Evolutionary conservation across 2,329 filamentous ascomycete genomes (phyloP).

Genomic region (Drechslerella dactyloides): DNA sequence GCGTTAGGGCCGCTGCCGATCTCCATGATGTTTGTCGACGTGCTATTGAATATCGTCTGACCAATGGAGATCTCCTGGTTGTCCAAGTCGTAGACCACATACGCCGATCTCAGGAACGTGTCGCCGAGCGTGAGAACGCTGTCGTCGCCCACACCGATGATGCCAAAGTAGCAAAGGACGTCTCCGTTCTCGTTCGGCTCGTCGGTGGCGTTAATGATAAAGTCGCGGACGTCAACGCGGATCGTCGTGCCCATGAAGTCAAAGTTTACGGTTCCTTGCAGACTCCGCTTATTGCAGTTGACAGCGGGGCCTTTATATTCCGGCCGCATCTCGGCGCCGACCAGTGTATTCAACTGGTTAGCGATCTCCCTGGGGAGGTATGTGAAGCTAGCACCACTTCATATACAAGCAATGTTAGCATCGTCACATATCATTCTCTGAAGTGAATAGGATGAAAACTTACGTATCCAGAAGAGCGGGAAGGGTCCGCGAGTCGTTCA

Average conservation of each 20-base stretch:
- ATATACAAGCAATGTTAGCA: slow-evolving; percentile 12
- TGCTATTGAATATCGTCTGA: slow-evolving; percentile 69
- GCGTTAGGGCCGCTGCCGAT: slow-evolving; percentile 62
- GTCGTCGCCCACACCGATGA: slow-evolving; percentile 65
- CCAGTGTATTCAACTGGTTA: slow-evolving; percentile 45
- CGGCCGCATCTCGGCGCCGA: slow-evolving; percentile 63
- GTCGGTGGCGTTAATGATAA: slow-evolving; percentile 61
- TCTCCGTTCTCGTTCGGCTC: slow-evolving; percentile 64
- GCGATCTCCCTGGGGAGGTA: slow-evolving; percentile 53
- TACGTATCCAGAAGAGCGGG: slow-evolving; percentile 72
- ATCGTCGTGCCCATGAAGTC: slow-evolving; percentile 65
- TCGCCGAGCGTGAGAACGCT: slow-evolving; percentile 71
- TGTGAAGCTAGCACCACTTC: slow-evolving; percentile 53
- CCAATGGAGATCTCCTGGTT: slow-evolving; percentile 75
- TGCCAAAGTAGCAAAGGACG: slow-evolving; percentile 70
- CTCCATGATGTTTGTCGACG: slow-evolving; percentile 63
- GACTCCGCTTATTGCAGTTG: slow-evolving; percentile 63
- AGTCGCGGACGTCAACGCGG: slow-evolving; percentile 65
- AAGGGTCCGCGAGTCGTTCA: slow-evolving; percentile 64
- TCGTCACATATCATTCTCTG: neutral
- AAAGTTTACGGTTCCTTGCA: slow-evolving; percentile 62
- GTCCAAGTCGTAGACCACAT: slow-evolving; percentile 75
- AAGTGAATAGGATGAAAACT: neutral
- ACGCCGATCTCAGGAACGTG: slow-evolving; percentile 76
- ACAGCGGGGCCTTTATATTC: slow-evolving; percentile 67